These are phyloP conservation scores for Malus hybrid DNA, from an alignment of 331 rosid genomes.

Conservation along the genomic window DNA sequence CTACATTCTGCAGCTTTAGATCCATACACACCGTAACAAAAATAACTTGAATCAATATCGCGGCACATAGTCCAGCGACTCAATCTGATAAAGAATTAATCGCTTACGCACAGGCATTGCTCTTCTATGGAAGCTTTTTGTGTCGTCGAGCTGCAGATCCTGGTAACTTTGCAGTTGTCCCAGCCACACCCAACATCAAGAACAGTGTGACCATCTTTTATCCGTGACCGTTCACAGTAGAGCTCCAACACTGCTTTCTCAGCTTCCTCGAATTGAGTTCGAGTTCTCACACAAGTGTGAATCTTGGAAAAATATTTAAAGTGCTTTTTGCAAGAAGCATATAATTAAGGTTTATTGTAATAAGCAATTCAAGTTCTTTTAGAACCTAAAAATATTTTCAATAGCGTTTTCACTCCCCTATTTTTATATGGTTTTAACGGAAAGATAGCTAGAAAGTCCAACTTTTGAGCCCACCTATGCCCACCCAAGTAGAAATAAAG, in stretches of 20 bases:
- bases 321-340: too few species aligned
- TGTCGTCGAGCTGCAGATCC: conserved; percentile 79
- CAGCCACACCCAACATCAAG: conserved; percentile 94
- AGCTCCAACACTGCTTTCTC: conserved; percentile 74
- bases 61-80: neutral
- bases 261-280: conserved; percentile 31
- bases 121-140: conserved; percentile 70
- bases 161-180: conserved; percentile 80
- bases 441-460: too few species aligned
- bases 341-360: too few species aligned
- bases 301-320: too few species aligned
- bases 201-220: conserved; percentile 71
- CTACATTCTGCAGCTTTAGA: conserved; percentile 55
- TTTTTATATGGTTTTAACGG: too few species aligned
- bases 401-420: too few species aligned
- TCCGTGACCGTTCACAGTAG: conserved; percentile 64
- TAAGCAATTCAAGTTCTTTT: too few species aligned
- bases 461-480: too few species aligned
- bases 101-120: conserved; percentile 34
- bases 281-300: too few species aligned
- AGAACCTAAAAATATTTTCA: too few species aligned
- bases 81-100: neutral
- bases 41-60: conserved; percentile 8
- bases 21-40: conserved; percentile 15
- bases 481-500: too few species aligned